Percentiles rank a stretch among this genome's conserved stretches.
Conservation (phyloP, 345 rosid genomes). For the Rhodamnia argentea region DNA sequence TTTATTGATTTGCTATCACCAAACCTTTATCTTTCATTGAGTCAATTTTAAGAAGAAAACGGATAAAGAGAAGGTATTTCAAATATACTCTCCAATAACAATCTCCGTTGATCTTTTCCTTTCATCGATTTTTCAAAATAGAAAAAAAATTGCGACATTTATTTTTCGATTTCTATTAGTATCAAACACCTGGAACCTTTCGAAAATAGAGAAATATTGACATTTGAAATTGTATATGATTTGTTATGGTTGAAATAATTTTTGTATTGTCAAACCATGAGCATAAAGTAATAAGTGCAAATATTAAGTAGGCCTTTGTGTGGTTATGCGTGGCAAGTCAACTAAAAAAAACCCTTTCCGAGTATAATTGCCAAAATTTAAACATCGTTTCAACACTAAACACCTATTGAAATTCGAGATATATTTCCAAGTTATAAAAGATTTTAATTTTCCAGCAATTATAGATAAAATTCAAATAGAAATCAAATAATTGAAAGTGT, state of each 20-base stretch:
- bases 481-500: fast-evolving
- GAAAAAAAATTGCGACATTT: background rate
- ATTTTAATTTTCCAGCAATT: background rate
- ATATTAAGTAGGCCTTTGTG: background rate
- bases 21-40: background rate
- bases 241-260: background rate
- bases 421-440: background rate
- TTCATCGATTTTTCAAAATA: background rate
- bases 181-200: background rate
- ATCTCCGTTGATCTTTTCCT: background rate
- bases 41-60: background rate
- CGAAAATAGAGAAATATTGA: background rate
- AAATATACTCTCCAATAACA: background rate
- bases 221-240: fast-evolving
- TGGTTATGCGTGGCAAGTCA: background rate
- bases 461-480: background rate
- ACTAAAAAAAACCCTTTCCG: background rate
- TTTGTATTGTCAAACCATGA: too few species aligned
- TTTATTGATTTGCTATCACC: background rate
- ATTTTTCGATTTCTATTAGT: background rate
- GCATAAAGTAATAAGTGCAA: too few species aligned
- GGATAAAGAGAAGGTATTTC: background rate
- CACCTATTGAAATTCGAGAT: background rate
- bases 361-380: fast-evolving
- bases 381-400: background rate